Conservation (phyloP, 2,329 filamentous ascomycete genomes). For the Aureobasidium mangrovei region DNA sequence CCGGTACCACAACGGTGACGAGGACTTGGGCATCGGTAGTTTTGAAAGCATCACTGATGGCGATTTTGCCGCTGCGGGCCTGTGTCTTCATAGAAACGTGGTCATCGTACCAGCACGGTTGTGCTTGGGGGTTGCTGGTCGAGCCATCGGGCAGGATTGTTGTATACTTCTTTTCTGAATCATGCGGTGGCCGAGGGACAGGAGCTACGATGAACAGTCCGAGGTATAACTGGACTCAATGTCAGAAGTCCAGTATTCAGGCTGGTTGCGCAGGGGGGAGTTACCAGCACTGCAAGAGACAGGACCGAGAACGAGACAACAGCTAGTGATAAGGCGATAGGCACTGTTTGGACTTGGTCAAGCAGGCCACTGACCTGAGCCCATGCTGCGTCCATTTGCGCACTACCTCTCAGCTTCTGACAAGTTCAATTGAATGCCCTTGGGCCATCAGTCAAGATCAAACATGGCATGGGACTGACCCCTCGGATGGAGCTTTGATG, state of each 20-base stretch:
- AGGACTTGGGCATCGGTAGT: slow-evolving; percentile 73
- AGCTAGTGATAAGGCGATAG: neutral
- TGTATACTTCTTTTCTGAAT: slow-evolving; percentile 77
- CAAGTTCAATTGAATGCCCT: neutral
- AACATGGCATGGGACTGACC: neutral
- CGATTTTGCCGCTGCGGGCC: slow-evolving; percentile 26
- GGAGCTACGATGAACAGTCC: slow-evolving; percentile 69
- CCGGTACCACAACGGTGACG: slow-evolving; percentile 86
- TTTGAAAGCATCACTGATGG: slow-evolving; percentile 40
- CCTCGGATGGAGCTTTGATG: slow-evolving; percentile 4
- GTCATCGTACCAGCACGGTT: slow-evolving; percentile 84
- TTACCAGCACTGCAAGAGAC: slow-evolving; percentile 23
- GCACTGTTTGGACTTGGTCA: slow-evolving; percentile 5
- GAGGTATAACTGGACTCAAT: slow-evolving; percentile 20
- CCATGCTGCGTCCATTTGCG: slow-evolving; percentile 1
- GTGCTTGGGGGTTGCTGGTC: slow-evolving; percentile 43
- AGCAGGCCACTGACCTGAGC: neutral
- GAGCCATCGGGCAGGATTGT: slow-evolving; percentile 61
- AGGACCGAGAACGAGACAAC: slow-evolving; percentile 17
- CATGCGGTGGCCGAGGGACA: slow-evolving; percentile 61
- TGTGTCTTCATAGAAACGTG: slow-evolving; percentile 52
- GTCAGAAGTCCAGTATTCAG: neutral
- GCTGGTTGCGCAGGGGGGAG: neutral
- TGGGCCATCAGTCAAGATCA: slow-evolving; percentile 4
- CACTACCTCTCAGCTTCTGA: slow-evolving; percentile 6